Evolutionary conservation across 169 alveolate species (phyloP), one percentile per base, ranked within the genome.

Genomic region (Cryptosporidium viatorum): DNA sequence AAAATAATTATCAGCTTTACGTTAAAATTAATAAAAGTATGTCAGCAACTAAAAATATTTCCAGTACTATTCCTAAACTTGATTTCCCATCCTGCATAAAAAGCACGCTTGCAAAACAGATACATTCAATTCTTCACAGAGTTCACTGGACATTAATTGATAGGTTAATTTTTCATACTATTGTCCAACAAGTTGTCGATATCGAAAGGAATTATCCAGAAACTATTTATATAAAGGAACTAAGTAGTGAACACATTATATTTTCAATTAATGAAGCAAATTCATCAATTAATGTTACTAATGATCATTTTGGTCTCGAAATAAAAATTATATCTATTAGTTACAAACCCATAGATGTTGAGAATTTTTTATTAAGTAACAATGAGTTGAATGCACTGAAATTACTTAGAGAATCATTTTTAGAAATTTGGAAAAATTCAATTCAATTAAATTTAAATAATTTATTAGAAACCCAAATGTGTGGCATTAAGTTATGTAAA

Each of bases 81-180:
- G 51, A 10, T 9, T 59, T 62, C 6, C 89, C 89, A 37, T 21
- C 39, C 1, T 80, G 65, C 33, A 29, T 80, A 59, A 80, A 59
- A 12, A 59, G 75, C 37, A n/a, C 51, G 41, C 75, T 80, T 2
- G 55, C 89, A 7, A 59, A 80, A 50, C 80, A 80, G 62, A 80
- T 80, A 80, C 89, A 80, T 60, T 35, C 52, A 26, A 59, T n/a
- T 9, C 89, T 80, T 65, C 89, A 67, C 18, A 62, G 45, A 29
- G 35, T 45, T 43, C 75, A 80, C 45, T 80, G 89, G 89, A 29
- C 31, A n/a, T 37, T 80, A 43, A 60, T 80, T 18, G 89, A 80
- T 45, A 59, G 67, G 31, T 26, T 31, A 60, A 60, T 80, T 12
- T 80, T 62, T 23, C 62, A 41, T 23, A 65, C 21, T 16, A 14